These are phyloP conservation scores for Calonectria pteridis DNA, from an alignment of 2,329 filamentous ascomycete genomes.

Conservation along the genomic window DNA sequence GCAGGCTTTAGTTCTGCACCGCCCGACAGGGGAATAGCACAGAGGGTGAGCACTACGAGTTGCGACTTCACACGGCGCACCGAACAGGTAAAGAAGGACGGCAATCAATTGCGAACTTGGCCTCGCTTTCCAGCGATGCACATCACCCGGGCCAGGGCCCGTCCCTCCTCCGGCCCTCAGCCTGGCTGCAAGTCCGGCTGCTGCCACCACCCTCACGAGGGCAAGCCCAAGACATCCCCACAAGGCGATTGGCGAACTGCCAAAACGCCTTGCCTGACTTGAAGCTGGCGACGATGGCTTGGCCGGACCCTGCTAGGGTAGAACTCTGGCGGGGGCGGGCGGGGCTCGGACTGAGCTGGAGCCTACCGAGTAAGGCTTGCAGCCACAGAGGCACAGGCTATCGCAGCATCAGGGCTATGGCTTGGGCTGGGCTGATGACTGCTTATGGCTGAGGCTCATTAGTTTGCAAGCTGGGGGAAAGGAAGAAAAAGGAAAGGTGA, in stretches of 20 bases:
- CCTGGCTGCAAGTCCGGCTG: background rate
- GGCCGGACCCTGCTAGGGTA: constrained; percentile 36
- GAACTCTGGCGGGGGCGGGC: constrained; percentile 38
- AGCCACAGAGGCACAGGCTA: constrained; percentile 1
- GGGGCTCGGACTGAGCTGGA: constrained; percentile 31
- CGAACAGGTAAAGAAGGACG: background rate
- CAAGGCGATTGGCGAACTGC: constrained; percentile 26
- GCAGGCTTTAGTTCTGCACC: constrained; percentile 1
- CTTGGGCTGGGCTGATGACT: constrained; percentile 24
- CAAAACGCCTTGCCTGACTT: constrained; percentile 32
- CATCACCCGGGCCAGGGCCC: background rate
- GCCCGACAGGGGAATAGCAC: background rate
- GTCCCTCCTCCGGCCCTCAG: background rate
- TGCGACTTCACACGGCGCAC: too few relatives aligned
- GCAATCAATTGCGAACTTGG: background rate
- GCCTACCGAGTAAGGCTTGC: constrained; percentile 8
- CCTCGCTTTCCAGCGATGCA: background rate
- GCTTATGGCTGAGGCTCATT: constrained; percentile 20
- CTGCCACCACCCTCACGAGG: background rate
- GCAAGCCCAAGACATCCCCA: background rate
- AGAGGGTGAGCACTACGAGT: background rate
- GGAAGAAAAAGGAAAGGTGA: background rate
- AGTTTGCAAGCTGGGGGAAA: background rate
- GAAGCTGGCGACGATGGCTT: constrained; percentile 30
- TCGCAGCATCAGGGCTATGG: background rate